These are phyloP conservation scores for Mycena polygramma DNA, from an alignment of 768 basidiomycete genomes.

Conservation along the genomic window DNA sequence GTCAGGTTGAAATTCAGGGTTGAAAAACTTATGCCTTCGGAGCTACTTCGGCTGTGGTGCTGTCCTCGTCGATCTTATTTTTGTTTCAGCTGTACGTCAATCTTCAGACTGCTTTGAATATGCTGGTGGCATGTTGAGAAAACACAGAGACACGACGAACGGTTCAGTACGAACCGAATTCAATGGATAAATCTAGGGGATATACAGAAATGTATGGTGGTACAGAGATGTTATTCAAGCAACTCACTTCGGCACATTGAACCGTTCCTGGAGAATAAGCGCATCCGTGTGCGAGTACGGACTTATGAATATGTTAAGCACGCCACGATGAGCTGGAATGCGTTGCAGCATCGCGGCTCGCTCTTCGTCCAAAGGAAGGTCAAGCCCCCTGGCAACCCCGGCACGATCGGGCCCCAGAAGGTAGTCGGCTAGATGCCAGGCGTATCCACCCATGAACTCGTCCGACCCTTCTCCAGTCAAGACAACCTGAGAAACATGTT, in stretches of 20 bases:
- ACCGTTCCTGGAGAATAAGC: constrained; percentile 7
- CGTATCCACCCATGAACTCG: constrained; percentile 31
- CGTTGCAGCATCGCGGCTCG: constrained; percentile 14
- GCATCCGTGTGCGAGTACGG: constrained; percentile 16
- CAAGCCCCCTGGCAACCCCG: constrained; percentile 9
- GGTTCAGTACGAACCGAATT: no score
- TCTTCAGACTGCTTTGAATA: no score
- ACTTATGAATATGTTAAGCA: constrained; percentile 10
- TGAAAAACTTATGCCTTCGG: no score
- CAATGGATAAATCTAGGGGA: no score
- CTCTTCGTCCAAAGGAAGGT: constrained; percentile 19
- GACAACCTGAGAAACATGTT: constrained; percentile 24
- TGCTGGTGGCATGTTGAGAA: no score
- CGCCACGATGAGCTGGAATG: background rate
- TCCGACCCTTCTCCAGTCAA: constrained; percentile 34
- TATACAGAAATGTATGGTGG: no score
- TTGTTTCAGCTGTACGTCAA: no score
- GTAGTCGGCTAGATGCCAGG: constrained; percentile 24
- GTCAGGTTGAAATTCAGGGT: no score
- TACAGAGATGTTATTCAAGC: background rate
- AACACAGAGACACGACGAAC: no score
- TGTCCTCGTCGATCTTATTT: no score
- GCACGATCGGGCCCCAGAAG: constrained; percentile 25
- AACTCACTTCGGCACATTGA: constrained; percentile 7
- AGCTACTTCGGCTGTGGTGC: no score